Evolutionary conservation across 345 rosid species (phyloP), one percentile per base, ranked within the genome.

Genomic region (Punica granatum): DNA sequence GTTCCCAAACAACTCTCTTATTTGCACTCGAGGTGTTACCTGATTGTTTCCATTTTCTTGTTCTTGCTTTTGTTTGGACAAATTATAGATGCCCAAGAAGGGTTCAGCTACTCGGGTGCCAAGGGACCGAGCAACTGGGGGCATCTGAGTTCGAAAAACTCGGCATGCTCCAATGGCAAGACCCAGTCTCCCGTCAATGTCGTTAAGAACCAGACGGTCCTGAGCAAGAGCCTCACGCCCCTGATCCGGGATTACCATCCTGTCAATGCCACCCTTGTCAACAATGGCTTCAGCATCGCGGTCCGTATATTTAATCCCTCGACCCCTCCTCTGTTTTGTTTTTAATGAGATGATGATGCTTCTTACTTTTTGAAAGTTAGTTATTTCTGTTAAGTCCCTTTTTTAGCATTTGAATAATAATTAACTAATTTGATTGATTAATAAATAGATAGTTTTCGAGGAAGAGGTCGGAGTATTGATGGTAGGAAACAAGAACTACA

Each of bases 111-210:
- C 61, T 0, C 25, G 6, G 88, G 84, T 3, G 3, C 64, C 14
- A 60, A 23, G 12, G 90, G 90, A 12, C 87, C 96, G 10, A 37
- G 39, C 0, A 69, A 75, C 39, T 89, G 93, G 96, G 88, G 89
- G 60, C 64, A 64, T 19, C 42, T 88, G 49, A 67, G 69, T 43
- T 80, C 82, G 54, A 25, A 42, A 39, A 81, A 1, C 80, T 64
- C 73, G 10, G 62, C 69, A 10, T 92, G 97, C 54, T 61, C 84
- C 1, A 15, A 58, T 1, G 96, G 93, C 48, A 83, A 76, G 68
- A 21, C 46, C 10, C 97, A 92, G 58, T 92, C 97, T 67, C 97
- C 97, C 0, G 70, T 92, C 58, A 65, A 92, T 77, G 81, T 92
- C 33, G 72, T 51, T 13, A 75, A n/a, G 73, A 62, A 67, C 21